Conservation (phyloP, 129 eudicot genomes). For the Logfia minima region DNA sequence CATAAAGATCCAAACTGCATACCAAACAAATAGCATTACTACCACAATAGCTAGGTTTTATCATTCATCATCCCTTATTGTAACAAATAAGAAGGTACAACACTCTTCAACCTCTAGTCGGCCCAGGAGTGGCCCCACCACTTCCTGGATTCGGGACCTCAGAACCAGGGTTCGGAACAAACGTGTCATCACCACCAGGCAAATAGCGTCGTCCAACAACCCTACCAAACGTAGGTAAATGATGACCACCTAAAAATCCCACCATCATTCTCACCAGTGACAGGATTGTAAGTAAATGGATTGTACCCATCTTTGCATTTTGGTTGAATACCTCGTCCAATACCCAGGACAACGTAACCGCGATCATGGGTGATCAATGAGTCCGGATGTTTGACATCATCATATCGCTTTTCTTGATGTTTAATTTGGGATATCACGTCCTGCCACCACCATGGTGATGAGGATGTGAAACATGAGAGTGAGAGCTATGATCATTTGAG, state of each 20-base stretch:
- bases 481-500: background rate
- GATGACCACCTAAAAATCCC: slow-evolving; percentile 18
- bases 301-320: slow-evolving; percentile 31
- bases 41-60: background rate
- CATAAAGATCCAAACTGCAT: background rate
- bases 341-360: slow-evolving; percentile 50
- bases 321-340: slow-evolving; percentile 48
- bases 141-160: slow-evolving; percentile 42
- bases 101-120: slow-evolving; percentile 34
- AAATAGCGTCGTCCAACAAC: slow-evolving; percentile 29
- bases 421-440: slow-evolving; percentile 12
- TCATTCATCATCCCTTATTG: background rate
- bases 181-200: slow-evolving; percentile 71
- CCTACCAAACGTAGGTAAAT: slow-evolving; percentile 11
- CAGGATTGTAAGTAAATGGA: slow-evolving; percentile 49
- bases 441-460: background rate
- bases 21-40: background rate
- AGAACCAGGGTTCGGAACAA: slow-evolving; percentile 57
- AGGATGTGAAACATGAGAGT: background rate
- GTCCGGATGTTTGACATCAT: slow-evolving; percentile 37
- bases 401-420: slow-evolving; percentile 19
- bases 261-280: slow-evolving; percentile 45
- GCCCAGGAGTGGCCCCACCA: slow-evolving; percentile 29
- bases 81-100: background rate
- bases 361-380: slow-evolving; percentile 38